Base-by-base conservation (phyloP, 768 basidiomycete genomes). In the Agrocybe pediades region DNA sequence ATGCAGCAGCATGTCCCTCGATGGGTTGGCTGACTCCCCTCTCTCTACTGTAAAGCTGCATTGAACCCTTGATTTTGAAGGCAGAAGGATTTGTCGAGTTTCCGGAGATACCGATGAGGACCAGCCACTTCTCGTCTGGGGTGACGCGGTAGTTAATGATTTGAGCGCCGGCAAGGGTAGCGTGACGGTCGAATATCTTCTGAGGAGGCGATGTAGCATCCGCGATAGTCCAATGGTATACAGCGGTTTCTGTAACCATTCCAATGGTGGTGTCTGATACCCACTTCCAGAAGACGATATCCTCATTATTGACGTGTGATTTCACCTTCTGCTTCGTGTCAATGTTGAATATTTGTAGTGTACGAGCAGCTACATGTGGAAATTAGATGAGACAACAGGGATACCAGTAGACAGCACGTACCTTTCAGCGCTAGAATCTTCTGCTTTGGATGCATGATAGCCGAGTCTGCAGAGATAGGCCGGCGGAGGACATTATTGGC, bases 221-320 rank as follows among this genome's bases (percentile, higher is more conserved):
- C 36, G 74, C 63, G 60, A 88, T 86, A 53, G 87, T 79, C 95
- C 95, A 97, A 71, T 98, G 95, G 69, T 82, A 92, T 25, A 98
- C 96, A 4, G 94, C 82, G 0, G 90, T 80, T 55, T 98, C 95
- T 24, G 96, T 98, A 64, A 98, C 97, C 75, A 98, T 83, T 64
- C 97, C 97, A 57, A 99, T 87, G 24, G 90, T 90, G 16, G 86
- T 84, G 57, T 93, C 88, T 43, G 87, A 90, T 33, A 98, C 86
- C 97, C 97, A 99, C 69, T 97, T 98, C 97, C 97, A 99, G 74
- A 97, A 99, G 21, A 93, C 87, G 48, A 97, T 81, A 67, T 99
- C 96, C 67, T 98, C 95, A 67, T 85, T 89, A 77, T 87, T 97
- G 55, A 86, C 77, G 68, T 98, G 94, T 23, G 95, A 92, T 67